Conservation (phyloP, 2,329 filamentous ascomycete genomes). For the Trichoderma polysporum region DNA sequence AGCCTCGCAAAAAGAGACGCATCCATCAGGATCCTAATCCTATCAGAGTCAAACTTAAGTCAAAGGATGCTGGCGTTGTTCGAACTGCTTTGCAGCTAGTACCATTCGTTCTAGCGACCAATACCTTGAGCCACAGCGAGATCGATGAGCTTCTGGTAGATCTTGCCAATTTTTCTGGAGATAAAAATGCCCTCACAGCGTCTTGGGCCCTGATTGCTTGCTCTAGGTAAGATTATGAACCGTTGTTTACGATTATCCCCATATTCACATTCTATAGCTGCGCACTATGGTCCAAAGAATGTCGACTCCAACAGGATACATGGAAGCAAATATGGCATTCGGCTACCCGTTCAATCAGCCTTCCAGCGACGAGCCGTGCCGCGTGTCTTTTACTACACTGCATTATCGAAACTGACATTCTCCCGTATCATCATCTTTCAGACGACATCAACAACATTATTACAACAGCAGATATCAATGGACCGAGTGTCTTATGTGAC, state of each 20-base stretch:
- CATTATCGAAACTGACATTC: slow-evolving; percentile 64
- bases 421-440: slow-evolving; percentile 65
- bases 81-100: slow-evolving; percentile 57
- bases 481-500: slow-evolving; percentile 76
- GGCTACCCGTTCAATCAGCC: slow-evolving; percentile 67
- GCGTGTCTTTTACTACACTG: slow-evolving; percentile 71
- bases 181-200: slow-evolving; percentile 65
- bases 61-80: slow-evolving; percentile 44
- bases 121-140: slow-evolving; percentile 49
- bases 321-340: slow-evolving; percentile 22
- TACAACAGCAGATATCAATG: slow-evolving; percentile 75
- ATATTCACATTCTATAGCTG: slow-evolving; percentile 36
- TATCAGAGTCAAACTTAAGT: slow-evolving; percentile 49
- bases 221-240: slow-evolving; percentile 60
- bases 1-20: slow-evolving; percentile 54
- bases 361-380: slow-evolving; percentile 69
- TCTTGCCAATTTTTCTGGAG: slow-evolving; percentile 59
- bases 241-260: background rate
- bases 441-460: slow-evolving; percentile 72
- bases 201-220: slow-evolving; percentile 87
- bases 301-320: slow-evolving; percentile 36
- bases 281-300: slow-evolving; percentile 26
- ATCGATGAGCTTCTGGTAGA: slow-evolving; percentile 56
- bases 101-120: slow-evolving; percentile 54
- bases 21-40: slow-evolving; percentile 44